Evolutionary conservation across 192 early-diverging fungal species (phyloP).

Genomic region (Backusella tuberculispora): DNA sequence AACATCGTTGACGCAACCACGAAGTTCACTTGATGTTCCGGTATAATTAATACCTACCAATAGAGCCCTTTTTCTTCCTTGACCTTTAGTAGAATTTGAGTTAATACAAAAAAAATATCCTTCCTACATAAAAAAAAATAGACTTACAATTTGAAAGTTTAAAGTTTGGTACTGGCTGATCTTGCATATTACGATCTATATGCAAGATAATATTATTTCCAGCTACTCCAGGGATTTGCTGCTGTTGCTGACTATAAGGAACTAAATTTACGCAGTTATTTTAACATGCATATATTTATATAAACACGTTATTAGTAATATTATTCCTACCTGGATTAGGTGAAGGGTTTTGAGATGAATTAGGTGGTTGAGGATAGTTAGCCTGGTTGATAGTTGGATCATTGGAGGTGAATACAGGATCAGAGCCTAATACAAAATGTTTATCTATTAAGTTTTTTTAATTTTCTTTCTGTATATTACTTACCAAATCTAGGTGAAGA

Average conservation of each 20-base stretch:
- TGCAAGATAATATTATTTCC: constrained; percentile 27
- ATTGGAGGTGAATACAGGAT: constrained; percentile 28
- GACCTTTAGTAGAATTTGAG: constrained; percentile 20
- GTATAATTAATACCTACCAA: constrained; percentile 95
- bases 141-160: constrained; percentile 54
- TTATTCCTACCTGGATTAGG: constrained; percentile 17
- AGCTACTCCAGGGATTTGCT: not conserved
- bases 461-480: not conserved
- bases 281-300: not conserved
- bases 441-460: not conserved
- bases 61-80: constrained; percentile 78
- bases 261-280: not conserved
- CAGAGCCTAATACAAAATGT: not conserved
- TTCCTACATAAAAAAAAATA: not conserved
- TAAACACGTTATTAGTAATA: not conserved
- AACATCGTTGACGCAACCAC: constrained; percentile 84
- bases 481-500: constrained; percentile 20
- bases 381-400: constrained; percentile 25
- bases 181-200: constrained; percentile 33
- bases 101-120: not conserved
- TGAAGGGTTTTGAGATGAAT: constrained; percentile 30
- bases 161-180: constrained; percentile 40
- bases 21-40: constrained; percentile 61
- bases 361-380: constrained; percentile 37
- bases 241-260: constrained; percentile 18